Base-by-base conservation (phyloP, 1,139 yeast genomes). In the Taphrina wiesneri region DNA sequence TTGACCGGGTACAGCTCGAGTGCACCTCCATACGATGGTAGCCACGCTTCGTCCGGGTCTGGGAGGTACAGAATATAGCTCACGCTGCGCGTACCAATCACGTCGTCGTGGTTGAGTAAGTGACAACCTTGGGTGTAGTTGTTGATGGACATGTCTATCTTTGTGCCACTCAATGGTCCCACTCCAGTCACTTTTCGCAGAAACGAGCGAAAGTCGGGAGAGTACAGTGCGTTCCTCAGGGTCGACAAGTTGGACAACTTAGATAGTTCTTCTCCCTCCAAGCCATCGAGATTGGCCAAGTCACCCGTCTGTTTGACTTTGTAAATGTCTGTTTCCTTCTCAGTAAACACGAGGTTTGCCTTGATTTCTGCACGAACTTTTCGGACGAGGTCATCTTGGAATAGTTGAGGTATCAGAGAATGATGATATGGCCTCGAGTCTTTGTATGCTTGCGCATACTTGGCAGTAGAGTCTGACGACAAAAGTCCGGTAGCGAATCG, bases 301-400 rank as follows among this genome's bases (percentile, higher is more conserved):
- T 95, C 99, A 30, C 99, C 99, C 59, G 95, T 87, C 76, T 95
- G 99, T 75, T 82, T 68, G 36, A 95, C 96, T 75, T 90, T 92
- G 77, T 95, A 95, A 69, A 95, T 95, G 74, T 95, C 99, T 0
- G 99, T 95, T 76, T 95, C 99, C 76, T 93, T 95, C 73, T 86
- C 85, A 21, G 98, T 91, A 79, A 95, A 95, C 56, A 89, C 95
- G 68, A 95, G 86, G 73, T 91, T 88, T 5, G 81, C 79, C 71
- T 90, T 82, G 46, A 95, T 92, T 75, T 95, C 99, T 67, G 83
- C 83, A 61, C 98, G 82, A 1, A 95, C 99, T 47, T 83, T 81
- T 70, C 95, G 80, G 66, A 95, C 78, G 30, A 95, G 78, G 0
- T 85, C 83, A 70, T 92, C 97, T 74, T 92, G 84, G 66, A 95